Percentiles rank a stretch among this genome's conserved stretches.
Conservation (phyloP, 2,329 filamentous ascomycete species). For the Magnaporthiopsis rhizophila region DNA sequence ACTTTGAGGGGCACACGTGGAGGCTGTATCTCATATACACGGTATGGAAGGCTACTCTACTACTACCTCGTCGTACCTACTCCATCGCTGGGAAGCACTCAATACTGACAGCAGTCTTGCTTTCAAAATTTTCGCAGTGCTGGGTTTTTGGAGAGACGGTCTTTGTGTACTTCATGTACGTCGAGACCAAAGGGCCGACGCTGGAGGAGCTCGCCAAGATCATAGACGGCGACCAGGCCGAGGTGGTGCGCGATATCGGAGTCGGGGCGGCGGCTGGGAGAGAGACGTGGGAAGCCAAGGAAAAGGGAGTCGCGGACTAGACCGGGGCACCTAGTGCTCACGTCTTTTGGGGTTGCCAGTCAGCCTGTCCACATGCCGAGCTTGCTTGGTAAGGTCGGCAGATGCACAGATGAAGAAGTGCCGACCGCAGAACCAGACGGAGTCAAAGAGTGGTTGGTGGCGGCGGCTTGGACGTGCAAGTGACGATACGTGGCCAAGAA, state of each 20-base stretch:
- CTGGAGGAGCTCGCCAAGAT: conserved; percentile 60
- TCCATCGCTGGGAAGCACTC: not conserved
- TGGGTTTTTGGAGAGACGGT: conserved; percentile 48
- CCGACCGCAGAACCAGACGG: too few relatives aligned
- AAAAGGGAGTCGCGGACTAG: not conserved
- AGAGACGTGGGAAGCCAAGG: not conserved
- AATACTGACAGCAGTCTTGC: not conserved
- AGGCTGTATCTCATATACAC: conserved; percentile 51
- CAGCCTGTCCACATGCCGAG: too few relatives aligned
- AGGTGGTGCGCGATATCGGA: conserved; percentile 27
- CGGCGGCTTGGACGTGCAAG: not conserved
- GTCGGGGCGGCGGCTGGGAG: too few relatives aligned
- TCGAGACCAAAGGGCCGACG: conserved; percentile 57
- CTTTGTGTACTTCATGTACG: conserved; percentile 47
- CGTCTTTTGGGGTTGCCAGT: not conserved
- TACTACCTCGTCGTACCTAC: too few relatives aligned
- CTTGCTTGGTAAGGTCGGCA: too few relatives aligned
- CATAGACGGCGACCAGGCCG: conserved; percentile 53
- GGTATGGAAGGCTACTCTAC: conserved; percentile 22
- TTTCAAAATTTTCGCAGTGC: conserved; percentile 19
- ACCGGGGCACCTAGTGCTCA: too few relatives aligned
- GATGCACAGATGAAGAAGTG: not conserved
- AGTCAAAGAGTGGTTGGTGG: not conserved
- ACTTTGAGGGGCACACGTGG: conserved; percentile 37
- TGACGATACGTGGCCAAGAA: not conserved